Evolutionary conservation across 805 yeast species (phyloP), one percentile per base, ranked within the genome.

Genomic region (Brettanomyces sp.): DNA sequence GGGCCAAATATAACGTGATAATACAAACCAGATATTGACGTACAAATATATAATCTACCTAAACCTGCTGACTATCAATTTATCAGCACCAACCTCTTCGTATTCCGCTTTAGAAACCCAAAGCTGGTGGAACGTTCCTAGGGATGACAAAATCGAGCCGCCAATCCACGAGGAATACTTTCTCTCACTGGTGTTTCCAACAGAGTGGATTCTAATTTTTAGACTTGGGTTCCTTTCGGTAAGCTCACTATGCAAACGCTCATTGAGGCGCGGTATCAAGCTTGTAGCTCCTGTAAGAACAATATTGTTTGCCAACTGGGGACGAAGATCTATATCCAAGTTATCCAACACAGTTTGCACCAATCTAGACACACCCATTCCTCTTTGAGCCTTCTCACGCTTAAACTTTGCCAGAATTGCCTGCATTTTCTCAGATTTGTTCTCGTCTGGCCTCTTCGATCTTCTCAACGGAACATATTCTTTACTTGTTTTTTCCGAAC

Each of bases 61-160:
- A 65, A 89, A 89, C 66, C 96, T 74, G 63, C 84, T 91, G 46
- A 77, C 77, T 47, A 87, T 73, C 47, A 90, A 72, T 60, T 88
- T 78, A 46, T 86, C 93, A 11, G 80, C 80, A 5, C 97, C 97
- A 24, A 80, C 87, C 63, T 90, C 96, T 50, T 86, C 88, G 56
- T 82, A 85, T 63, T 90, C 97, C 52, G 77, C 78, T 57, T 80
- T 82, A 38, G 90, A 84, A 2, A 90, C 95, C 96, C 96, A 90
- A 66, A 85, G 68, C 64, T 90, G 97, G 63, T 90, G 97, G 72
- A 90, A 90, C 3, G 96, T 86, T 33, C 97, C 97, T 55, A 90
- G 72, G 44, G 93, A 82, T 5, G 95, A 80, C 46, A 90, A 68
- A 36, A 90, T 89, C 52, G 91, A 82, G 6, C 96, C 96, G 40